Evolutionary conservation across 2,329 filamentous ascomycete genomes (phyloP).

Genomic region (Pseudogymnoascus sp.): DNA sequence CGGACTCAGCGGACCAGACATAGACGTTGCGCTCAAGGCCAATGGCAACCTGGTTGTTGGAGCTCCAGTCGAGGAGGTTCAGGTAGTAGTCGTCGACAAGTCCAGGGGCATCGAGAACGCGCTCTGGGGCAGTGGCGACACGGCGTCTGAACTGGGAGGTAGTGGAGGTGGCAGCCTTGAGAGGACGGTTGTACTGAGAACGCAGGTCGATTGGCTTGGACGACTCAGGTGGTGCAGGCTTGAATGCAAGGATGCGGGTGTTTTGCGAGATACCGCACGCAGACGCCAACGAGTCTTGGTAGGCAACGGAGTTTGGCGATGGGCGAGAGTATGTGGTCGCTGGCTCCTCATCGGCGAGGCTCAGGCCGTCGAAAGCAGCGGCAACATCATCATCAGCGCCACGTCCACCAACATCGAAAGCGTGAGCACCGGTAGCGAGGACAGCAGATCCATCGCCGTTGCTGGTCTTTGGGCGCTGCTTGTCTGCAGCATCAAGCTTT

Average conservation of each 20-base stretch:
- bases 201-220: slow-evolving; percentile 97
- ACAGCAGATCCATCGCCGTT: slow-evolving; percentile 63
- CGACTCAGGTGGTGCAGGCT: slow-evolving; percentile 94
- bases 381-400: slow-evolving; percentile 64
- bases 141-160: slow-evolving; percentile 84
- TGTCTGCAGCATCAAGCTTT: slow-evolving; percentile 68
- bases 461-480: slow-evolving; percentile 64
- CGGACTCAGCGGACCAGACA: slow-evolving; percentile 94
- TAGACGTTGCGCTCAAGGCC: slow-evolving; percentile 95
- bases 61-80: slow-evolving; percentile 97
- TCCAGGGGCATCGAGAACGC: slow-evolving; percentile 90
- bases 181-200: slow-evolving; percentile 93
- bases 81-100: slow-evolving; percentile 98
- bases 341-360: slow-evolving; percentile 61
- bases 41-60: slow-evolving; percentile 94
- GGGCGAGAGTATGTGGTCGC: slow-evolving; percentile 62
- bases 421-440: slow-evolving; percentile 59
- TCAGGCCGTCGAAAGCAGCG: slow-evolving; percentile 68
- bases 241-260: slow-evolving; percentile 95
- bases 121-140: slow-evolving; percentile 88
- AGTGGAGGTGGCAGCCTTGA: slow-evolving; percentile 65
- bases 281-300: slow-evolving; percentile 81
- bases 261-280: slow-evolving; percentile 90
- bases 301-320: slow-evolving; percentile 80
- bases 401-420: slow-evolving; percentile 54